phyloP scores from a whole-genome alignment of 306 rosid species.

The Dalbergia oliveri region DNA sequence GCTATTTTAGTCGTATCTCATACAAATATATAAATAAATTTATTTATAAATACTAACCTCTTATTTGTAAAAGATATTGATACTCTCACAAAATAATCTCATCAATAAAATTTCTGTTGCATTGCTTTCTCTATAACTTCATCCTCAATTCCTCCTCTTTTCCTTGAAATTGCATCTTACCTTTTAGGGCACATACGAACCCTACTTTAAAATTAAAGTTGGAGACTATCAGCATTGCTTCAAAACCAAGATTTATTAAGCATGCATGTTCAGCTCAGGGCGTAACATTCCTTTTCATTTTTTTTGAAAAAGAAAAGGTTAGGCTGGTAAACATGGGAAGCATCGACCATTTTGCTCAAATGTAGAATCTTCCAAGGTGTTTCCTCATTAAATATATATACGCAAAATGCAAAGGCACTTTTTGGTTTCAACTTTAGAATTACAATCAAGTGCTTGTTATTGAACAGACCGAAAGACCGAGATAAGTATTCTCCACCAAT shows the following conservation, averaged over 20 bases:
- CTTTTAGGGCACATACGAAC: not conserved
- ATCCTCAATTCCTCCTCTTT: slow-evolving; percentile 22
- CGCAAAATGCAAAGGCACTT: not conserved
- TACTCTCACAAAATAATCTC: not conserved
- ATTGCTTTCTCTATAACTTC: slow-evolving; percentile 9
- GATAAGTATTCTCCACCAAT: too few species aligned
- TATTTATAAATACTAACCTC: too few species aligned
- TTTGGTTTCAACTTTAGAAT: too few species aligned
- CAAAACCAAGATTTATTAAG: not conserved
- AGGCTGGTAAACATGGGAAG: slow-evolving; percentile 17
- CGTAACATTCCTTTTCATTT: not conserved
- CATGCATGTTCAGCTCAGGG: not conserved
- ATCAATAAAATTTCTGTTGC: not conserved
- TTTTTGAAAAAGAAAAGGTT: not conserved
- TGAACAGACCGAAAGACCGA: too few species aligned
- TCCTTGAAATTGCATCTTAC: slow-evolving; percentile 24
- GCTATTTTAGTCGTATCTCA: too few species aligned
- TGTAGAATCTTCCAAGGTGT: not conserved
- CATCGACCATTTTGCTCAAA: slow-evolving; percentile 20
- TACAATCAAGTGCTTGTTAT: too few species aligned
- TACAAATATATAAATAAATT: too few species aligned
- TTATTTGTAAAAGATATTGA: too few species aligned
- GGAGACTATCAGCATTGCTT: not conserved
- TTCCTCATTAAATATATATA: not conserved
- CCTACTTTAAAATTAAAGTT: not conserved